Conservation (phyloP, 2,329 filamentous ascomycete species). For the Onygenales sp. region DNA sequence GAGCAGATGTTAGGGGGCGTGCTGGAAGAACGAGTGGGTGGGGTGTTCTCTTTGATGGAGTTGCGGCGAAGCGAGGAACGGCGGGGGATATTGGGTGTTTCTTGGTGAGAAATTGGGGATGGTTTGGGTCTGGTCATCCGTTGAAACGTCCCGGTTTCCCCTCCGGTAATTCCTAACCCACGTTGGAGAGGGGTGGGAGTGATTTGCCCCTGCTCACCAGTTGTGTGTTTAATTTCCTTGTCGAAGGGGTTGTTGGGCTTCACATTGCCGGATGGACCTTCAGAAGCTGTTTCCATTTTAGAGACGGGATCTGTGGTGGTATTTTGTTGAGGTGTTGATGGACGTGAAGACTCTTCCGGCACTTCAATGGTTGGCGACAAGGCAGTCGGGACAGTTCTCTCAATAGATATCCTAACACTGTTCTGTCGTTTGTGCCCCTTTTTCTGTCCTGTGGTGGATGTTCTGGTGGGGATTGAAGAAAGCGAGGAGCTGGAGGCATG, state of each 20-base stretch:
- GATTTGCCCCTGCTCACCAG: neutral
- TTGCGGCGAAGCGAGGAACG: neutral
- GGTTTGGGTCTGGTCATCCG: neutral
- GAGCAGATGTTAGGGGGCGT: neutral
- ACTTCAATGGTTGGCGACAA: conserved; percentile 29
- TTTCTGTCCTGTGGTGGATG: neutral
- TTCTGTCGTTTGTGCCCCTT: conserved; percentile 35
- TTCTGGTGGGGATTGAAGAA: neutral
- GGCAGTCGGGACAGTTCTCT: conserved; percentile 14
- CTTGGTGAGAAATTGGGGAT: neutral
- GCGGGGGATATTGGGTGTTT: neutral
- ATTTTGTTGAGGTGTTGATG: neutral
- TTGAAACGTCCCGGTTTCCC: neutral
- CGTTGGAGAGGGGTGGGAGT: neutral
- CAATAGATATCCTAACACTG: conserved; percentile 33
- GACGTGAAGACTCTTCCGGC: conserved; percentile 18
- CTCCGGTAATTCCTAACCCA: too few species aligned
- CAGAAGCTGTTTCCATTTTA: neutral
- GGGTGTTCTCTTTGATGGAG: neutral
- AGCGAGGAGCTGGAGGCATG: neutral
- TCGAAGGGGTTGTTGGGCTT: neutral
- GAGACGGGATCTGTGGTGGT: neutral
- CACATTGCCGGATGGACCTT: neutral
- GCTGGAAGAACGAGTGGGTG: neutral
- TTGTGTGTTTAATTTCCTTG: neutral